These are phyloP conservation scores for Hydrangea macrophylla DNA, from an alignment of 148 eudicot species.

Conservation along the genomic window DNA sequence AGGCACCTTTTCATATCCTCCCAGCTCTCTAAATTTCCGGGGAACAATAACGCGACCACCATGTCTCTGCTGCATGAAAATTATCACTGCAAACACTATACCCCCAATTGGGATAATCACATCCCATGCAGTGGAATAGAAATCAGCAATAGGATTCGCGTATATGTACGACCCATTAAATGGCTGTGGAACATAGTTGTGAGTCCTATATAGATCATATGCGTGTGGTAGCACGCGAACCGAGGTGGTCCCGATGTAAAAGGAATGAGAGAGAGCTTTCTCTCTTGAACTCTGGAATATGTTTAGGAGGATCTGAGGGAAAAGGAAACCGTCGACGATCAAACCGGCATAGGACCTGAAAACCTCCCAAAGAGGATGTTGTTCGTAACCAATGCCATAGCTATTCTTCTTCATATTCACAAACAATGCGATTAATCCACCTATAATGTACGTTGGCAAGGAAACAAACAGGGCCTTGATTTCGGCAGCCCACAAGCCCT, in stretches of 20 bases:
- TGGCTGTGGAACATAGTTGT: too few relatives aligned
- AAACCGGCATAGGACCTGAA: constrained; percentile 26
- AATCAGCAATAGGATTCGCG: too few relatives aligned
- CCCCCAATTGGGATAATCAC: constrained; percentile 23
- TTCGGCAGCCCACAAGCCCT: constrained; percentile 1
- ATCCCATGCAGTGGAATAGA: too few relatives aligned
- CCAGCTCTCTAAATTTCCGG: constrained; percentile 12
- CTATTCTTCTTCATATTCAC: too few relatives aligned
- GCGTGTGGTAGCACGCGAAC: constrained; percentile 34
- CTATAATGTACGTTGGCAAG: too few relatives aligned
- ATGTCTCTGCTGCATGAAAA: constrained; percentile 35
- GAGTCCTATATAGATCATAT: constrained; percentile 36
- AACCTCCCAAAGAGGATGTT: constrained; percentile 12
- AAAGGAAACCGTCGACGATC: constrained; percentile 28
- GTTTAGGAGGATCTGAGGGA: too few relatives aligned
- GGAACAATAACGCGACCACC: constrained; percentile 34
- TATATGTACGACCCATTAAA: constrained; percentile 20
- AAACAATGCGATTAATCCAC: too few relatives aligned
- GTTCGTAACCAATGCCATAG: neutral
- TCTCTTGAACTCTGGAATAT: too few relatives aligned
- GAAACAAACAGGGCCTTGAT: too few relatives aligned
- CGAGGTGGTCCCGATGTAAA: too few relatives aligned
- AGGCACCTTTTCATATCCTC: constrained; percentile 28
- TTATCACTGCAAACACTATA: constrained; percentile 12
- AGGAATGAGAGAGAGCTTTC: too few relatives aligned